phyloP scores from a whole-genome alignment of 73 alveolate species.

The Paramecium caudatum region DNA sequence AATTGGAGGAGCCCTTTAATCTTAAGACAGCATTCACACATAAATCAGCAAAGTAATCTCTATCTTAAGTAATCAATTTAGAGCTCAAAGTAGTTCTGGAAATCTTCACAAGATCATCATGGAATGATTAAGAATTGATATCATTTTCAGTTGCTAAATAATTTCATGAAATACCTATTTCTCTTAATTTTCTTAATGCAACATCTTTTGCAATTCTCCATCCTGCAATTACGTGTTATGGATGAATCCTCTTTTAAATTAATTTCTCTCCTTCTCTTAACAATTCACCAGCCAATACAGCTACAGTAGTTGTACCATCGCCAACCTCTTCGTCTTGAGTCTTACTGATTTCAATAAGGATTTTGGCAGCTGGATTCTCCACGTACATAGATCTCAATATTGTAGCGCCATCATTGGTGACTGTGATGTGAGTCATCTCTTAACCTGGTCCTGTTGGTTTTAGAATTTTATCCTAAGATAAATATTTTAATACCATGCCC shows the following conservation, averaged over 20 bases:
- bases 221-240: slow-evolving; percentile 93
- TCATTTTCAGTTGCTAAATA: slow-evolving; percentile 85
- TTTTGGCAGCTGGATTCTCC: slow-evolving; percentile 99
- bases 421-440: slow-evolving; percentile 88
- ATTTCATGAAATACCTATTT: not conserved
- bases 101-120: slow-evolving; percentile 92
- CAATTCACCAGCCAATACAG: slow-evolving; percentile 96
- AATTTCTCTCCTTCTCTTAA: slow-evolving; percentile 97
- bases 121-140: slow-evolving; percentile 85
- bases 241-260: slow-evolving; percentile 92
- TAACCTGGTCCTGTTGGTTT: slow-evolving; percentile 92
- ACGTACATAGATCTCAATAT: slow-evolving; percentile 94
- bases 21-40: slow-evolving; percentile 98
- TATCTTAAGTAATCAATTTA: slow-evolving; percentile 92
- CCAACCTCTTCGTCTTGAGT: slow-evolving; percentile 98
- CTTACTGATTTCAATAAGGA: slow-evolving; percentile 95
- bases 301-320: slow-evolving; percentile 98
- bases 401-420: slow-evolving; percentile 99
- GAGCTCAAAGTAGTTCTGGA: slow-evolving; percentile 98
- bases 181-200: slow-evolving; percentile 86
- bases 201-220: slow-evolving; percentile 96
- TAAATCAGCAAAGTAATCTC: slow-evolving; percentile 95
- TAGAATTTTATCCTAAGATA: slow-evolving; percentile 89
- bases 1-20: slow-evolving; percentile 91
- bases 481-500: slow-evolving; percentile 87